Evolutionary conservation across 1,284 basidiomycete species (phyloP), one percentile per base, ranked within the genome.

Genomic region (Fomes fomentarius): DNA sequence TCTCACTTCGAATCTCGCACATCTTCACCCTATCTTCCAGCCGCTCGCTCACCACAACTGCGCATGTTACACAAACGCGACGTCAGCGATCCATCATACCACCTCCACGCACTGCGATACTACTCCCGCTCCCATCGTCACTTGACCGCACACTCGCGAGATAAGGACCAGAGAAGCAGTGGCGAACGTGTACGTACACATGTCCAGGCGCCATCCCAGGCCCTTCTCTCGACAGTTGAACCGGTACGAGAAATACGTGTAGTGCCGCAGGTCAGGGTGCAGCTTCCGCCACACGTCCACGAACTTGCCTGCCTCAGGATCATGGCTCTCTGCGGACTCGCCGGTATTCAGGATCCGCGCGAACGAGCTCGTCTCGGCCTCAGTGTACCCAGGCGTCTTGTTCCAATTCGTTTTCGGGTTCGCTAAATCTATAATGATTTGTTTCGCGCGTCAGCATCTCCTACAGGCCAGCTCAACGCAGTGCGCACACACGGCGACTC

Each of bases 121-220:
- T 28, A 43, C 25, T 10, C 15, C 11, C 31, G 31, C 31, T 15
- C 15, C 11, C 15, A 15, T 10, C 31, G 31, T 33, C 31, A 33
- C 31, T 19, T 19, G 35, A 19, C 8, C 17, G 6, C 35, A 19
- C 21, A 10, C 17, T n/a, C 35, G 35, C 17, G 5, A 33, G n/a
- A 31, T 33, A 25, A 53, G 45, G 21, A 22, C 17, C 9, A 35
- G 37, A n/a, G 31, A 26, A 37, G 30, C 55, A 58, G 24, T 48
- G 41, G 11, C 35, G 22, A 45, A 19, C 19, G 33, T 44, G 38
- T 21, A 76, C 89, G 65, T 74, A 92, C 91, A 93, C 75, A 87
- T 87, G 68, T 96, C 93, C 38, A 96, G 71, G 57, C 93, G 78
- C 93, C 93, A 96, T 1, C 93, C 93, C 41, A 93, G 80, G 2